phyloP scores from a whole-genome alignment of 1,284 basidiomycete species.

The Sparassis latifolia region DNA sequence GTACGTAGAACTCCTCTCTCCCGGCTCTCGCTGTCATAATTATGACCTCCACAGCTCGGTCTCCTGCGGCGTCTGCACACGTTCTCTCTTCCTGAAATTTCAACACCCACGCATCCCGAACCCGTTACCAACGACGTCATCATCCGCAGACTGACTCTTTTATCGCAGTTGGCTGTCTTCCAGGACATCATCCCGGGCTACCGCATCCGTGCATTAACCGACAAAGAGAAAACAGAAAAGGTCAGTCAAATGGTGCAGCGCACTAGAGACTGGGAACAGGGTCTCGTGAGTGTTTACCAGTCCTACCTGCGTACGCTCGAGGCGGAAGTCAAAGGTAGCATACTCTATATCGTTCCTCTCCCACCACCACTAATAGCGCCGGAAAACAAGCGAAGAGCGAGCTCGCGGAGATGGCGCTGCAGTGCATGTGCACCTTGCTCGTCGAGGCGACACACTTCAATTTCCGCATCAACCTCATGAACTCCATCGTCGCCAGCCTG shows the following conservation, averaged over 20 bases:
- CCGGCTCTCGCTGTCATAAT: conserved; percentile 10
- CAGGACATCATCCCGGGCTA: conserved; percentile 94
- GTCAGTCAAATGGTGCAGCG: conserved; percentile 90
- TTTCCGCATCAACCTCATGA: conserved; percentile 91
- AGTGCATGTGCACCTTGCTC: conserved; percentile 84
- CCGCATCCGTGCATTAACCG: conserved; percentile 83
- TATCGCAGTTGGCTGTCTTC: conserved; percentile 92
- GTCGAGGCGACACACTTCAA: conserved; percentile 93
- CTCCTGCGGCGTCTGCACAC: conserved; percentile 82
- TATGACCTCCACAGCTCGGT: conserved; percentile 52
- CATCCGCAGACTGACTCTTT: conserved; percentile 83
- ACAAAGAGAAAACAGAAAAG: conserved; percentile 87
- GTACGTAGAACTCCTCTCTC: conserved; percentile 35
- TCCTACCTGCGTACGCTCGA: conserved; percentile 84
- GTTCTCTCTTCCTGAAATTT: conserved; percentile 71
- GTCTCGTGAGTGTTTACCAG: conserved; percentile 89
- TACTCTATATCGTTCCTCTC: conserved; percentile 2
- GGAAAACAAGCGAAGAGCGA: conserved; percentile 56
- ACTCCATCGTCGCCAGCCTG: conserved; percentile 76
- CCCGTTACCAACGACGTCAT: conserved; percentile 73
- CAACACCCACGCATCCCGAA: conserved; percentile 57
- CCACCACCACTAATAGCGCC: neutral
- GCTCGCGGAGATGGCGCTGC: conserved; percentile 67
- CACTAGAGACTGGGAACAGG: conserved; percentile 94
- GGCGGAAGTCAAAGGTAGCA: conserved; percentile 75